A percentile compares a stretch with the other conserved stretches of the same genome.
Conservation (phyloP, 495 filamentous ascomycete species). For the Chlorociboria aeruginascens region DNA sequence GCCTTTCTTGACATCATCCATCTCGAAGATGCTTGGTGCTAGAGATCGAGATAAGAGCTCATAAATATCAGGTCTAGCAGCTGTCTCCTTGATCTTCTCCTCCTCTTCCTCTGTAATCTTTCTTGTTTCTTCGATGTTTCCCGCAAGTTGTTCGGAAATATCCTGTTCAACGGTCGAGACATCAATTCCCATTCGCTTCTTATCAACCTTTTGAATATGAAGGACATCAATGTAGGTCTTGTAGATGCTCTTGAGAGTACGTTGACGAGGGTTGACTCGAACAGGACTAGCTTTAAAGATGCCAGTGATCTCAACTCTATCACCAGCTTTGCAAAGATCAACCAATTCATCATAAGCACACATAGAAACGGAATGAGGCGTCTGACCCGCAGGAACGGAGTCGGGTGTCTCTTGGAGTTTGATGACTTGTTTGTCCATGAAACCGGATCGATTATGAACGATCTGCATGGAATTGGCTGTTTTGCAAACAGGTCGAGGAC, state of each 20-base stretch:
- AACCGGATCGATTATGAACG: conserved; percentile 88
- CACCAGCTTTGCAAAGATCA: conserved; percentile 94
- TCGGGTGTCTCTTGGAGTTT: conserved; percentile 98
- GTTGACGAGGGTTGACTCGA: conserved; percentile 86
- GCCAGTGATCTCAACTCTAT: conserved; percentile 89
- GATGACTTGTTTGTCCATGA: conserved; percentile 97
- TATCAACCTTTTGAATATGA: conserved; percentile 94
- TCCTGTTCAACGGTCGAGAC: conserved; percentile 81
- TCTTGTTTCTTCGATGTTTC: conserved; percentile 66
- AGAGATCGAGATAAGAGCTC: conserved; percentile 85
- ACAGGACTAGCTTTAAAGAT: conserved; percentile 93
- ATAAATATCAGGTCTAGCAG: conserved; percentile 77
- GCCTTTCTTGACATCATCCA: conserved; percentile 98
- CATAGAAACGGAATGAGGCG: conserved; percentile 94
- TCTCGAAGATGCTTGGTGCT: conserved; percentile 91
- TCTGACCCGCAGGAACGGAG: conserved; percentile 85
- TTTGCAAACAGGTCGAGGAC: conserved; percentile 73
- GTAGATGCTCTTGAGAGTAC: conserved; percentile 86
- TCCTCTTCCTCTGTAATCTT: conserved; percentile 87
- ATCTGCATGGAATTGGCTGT: conserved; percentile 95
- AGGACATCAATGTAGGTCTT: conserved; percentile 96
- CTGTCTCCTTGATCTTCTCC: conserved; percentile 73
- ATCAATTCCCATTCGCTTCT: conserved; percentile 85
- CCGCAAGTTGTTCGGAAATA: conserved; percentile 59
- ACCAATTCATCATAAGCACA: conserved; percentile 96